phyloP scores from a whole-genome alignment of 192 early-diverging fungal genomes.

The Mortierella antarctica region DNA sequence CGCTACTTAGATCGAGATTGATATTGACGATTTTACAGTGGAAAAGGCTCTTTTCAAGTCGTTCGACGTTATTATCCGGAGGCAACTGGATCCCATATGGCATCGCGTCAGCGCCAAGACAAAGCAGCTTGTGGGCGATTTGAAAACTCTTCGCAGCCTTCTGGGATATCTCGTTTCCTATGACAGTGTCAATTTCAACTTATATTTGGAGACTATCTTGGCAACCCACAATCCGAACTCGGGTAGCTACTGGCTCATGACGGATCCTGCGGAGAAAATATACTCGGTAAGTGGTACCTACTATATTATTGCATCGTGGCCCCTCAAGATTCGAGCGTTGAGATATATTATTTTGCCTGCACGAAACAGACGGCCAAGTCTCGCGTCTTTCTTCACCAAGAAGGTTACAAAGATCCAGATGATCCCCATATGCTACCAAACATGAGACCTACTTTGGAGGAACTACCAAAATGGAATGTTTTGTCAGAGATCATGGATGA shows the following conservation, averaged over 20 bases:
- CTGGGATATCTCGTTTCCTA: constrained; percentile 85
- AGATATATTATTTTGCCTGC: not conserved
- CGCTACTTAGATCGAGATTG: constrained; percentile 61
- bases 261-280: constrained; percentile 87
- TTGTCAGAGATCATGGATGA: constrained; percentile 80
- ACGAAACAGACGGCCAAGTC: constrained; percentile 53
- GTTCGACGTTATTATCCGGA: constrained; percentile 83
- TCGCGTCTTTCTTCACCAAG: constrained; percentile 52
- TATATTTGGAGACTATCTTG: constrained; percentile 86
- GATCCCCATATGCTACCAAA: constrained; percentile 69
- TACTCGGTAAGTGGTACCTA: constrained; percentile 59
- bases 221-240: constrained; percentile 62
- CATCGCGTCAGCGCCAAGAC: constrained; percentile 79
- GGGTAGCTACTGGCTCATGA: constrained; percentile 83
- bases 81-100: constrained; percentile 89
- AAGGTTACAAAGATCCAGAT: constrained; percentile 46
- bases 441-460: constrained; percentile 83
- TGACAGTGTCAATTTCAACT: constrained; percentile 90
- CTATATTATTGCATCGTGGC: not conserved
- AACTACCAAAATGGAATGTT: constrained; percentile 92
- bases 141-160: constrained; percentile 77
- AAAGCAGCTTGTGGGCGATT: constrained; percentile 80
- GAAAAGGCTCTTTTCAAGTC: constrained; percentile 88
- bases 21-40: constrained; percentile 83
- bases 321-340: constrained; percentile 48